phyloP scores from a whole-genome alignment of 108 stramenopile genomes.

The Thalassiosira profunda region DNA sequence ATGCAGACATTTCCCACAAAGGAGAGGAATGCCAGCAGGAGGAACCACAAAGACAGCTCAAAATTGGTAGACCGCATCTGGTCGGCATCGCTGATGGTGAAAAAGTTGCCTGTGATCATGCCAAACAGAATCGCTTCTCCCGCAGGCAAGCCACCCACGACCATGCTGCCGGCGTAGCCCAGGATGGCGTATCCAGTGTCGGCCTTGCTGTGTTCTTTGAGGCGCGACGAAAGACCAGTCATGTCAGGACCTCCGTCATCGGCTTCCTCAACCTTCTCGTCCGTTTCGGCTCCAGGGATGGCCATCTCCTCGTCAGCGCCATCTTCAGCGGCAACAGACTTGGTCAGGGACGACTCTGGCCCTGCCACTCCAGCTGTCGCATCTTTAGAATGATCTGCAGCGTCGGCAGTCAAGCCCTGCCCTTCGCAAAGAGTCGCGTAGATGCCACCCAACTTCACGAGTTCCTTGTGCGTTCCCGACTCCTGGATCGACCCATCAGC shows the following conservation, averaged over 20 bases:
- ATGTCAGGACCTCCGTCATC: slow-evolving; percentile 1
- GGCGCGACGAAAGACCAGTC: slow-evolving; percentile 1
- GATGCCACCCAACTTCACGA: slow-evolving; percentile 52
- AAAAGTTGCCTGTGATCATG: slow-evolving; percentile 33
- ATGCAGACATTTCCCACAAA: slow-evolving; percentile 26
- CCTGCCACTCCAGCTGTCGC: not conserved
- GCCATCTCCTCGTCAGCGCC: not conserved
- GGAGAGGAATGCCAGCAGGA: slow-evolving; percentile 11
- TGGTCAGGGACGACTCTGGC: not conserved
- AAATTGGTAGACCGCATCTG: slow-evolving; percentile 16
- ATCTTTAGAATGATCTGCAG: slow-evolving; percentile 2
- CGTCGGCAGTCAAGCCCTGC: slow-evolving; percentile 39
- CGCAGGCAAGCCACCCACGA: slow-evolving; percentile 26
- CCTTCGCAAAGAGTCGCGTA: slow-evolving; percentile 51
- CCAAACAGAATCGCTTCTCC: slow-evolving; percentile 40
- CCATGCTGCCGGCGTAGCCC: slow-evolving; percentile 16
- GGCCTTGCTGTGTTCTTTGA: slow-evolving; percentile 7
- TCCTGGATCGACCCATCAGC: slow-evolving; percentile 78
- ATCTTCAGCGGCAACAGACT: not conserved
- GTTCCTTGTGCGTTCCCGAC: slow-evolving; percentile 73
- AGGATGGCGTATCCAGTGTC: slow-evolving; percentile 17
- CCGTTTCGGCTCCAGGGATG: not conserved
- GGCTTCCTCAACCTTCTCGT: not conserved
- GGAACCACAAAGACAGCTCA: slow-evolving; percentile 16
- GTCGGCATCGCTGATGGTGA: slow-evolving; percentile 11